Evolutionary conservation across 257 asterid genomes (phyloP), one percentile per base, ranked within the genome.

Genomic region (Mentha longifolia): DNA sequence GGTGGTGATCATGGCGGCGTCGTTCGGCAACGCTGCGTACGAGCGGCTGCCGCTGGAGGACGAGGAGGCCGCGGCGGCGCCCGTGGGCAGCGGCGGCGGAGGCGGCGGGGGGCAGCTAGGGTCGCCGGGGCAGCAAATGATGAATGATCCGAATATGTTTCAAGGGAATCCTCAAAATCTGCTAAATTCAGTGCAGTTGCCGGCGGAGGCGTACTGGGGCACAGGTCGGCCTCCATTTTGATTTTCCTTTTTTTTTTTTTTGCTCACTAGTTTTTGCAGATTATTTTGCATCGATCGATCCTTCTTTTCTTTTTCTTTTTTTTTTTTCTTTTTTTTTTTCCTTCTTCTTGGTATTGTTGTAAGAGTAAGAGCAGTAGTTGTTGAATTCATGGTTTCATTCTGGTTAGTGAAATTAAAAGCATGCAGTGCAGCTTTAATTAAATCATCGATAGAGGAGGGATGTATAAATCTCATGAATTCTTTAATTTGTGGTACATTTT

Each of bases 181-280:
- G 57, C 55, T 92, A 7, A 88, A 84, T 77, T 84, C 97, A 1
- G 81, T 83, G 13, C 97, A 90, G 66, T 75, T 90, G 56, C 98
- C 95, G 28, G 52, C 85, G 14, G 98, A 93, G 62, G 92, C 89
- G 2, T 94, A 81, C 17, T 89, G 98, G 95, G 96, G 86, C 6
- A 60, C 91, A 13, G 88, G 80, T 66, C 91, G 96, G 9, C 94
- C 92, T 71, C 90, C 86, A 5, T 89, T 85, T 80, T 90, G 62
- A 80, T 49, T 45, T 49, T 42, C 0, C 0, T 10, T 42, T 3
- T 42, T 9, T 6, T 4, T 42, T 35, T 35, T 19, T 3, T 28
- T n/a, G n/a, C 70, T 45, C 76, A 19, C 52, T 61, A 72, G 70
- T 37, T 42, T 20, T 30, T 79, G 74, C 71, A 59, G 16, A 56